Evolutionary conservation across 2,329 filamentous ascomycete species (phyloP), one percentile per base, ranked within the genome.

Genomic region (Anthostomella pinea): DNA sequence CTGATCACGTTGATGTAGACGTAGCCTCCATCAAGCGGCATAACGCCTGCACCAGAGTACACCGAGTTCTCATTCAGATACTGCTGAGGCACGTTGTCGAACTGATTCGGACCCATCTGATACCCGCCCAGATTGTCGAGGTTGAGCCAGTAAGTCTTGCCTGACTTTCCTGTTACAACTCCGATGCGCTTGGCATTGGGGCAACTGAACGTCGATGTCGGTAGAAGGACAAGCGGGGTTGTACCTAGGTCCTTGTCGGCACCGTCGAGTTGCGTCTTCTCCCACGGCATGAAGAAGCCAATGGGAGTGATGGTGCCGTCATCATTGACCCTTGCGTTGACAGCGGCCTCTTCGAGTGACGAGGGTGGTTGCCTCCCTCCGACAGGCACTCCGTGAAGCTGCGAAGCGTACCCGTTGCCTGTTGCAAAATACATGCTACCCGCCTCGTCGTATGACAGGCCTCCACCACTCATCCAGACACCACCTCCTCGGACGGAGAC

Each of bases 1-100:
- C 72, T 66, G 35, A 79, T 76, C 5, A 77, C 62, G 38, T 65
- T 69, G 50, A 71, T 66, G 52, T 72, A 72, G 33, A 73, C 60
- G 45, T 72, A 73, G 13, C 69, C 69, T 10, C 67, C 68, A 23
- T 66, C 66, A 1, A 66, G 49, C 4, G 69, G 70, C 52, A 69
- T 66, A 2, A 68, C 65, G 31, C 68, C 70, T 5, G 68, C 69
- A 26, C 66, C 68, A 11, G 68, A 59, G 41, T 72, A 73, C 3
- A 72, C 69, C 1, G 69, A 69, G 39, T 71, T 71, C 39, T 68
- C 65, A 45, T 72, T 69, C 42, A 69, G 60, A 28, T 63, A 67
- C 1, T 64, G 58, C 39, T 67, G 63, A 19, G 70, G 57, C n/a
- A 69, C 62, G 6, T 56, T 52, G 39, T 73, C 70, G 16, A n/a